These are phyloP conservation scores for Solidago caesia DNA, from an alignment of 129 eudicot species.

Conservation along the genomic window DNA sequence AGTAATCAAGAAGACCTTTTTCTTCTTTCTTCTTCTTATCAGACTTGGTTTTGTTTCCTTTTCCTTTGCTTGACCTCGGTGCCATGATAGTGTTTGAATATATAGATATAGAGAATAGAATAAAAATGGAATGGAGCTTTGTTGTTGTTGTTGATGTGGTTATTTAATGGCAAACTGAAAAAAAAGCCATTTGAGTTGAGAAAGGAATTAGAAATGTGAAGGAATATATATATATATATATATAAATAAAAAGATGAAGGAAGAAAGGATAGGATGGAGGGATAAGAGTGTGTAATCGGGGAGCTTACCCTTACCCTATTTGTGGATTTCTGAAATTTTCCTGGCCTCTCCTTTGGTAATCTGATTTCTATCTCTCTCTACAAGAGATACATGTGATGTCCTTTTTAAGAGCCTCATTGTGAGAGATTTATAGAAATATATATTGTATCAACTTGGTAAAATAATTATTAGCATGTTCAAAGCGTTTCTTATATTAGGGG, in stretches of 20 bases:
- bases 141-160: neutral
- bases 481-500: too few relatives aligned
- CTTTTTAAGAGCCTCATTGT: constrained; percentile 46
- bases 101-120: neutral
- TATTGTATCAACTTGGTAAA: too few relatives aligned
- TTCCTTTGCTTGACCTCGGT: constrained; percentile 87
- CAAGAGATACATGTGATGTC: constrained; percentile 54
- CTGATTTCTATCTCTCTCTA: constrained; percentile 30
- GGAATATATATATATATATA: constrained; percentile 5
- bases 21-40: constrained; percentile 97
- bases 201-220: constrained; percentile 27
- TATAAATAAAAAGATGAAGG: neutral
- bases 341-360: constrained; percentile 69
- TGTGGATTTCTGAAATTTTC: constrained; percentile 53
- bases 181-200: constrained; percentile 26
- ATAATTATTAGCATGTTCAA: too few relatives aligned
- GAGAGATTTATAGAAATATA: constrained; percentile 1
- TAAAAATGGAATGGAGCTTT: neutral
- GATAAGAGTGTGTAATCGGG: constrained; percentile 59
- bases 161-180: constrained; percentile 20
- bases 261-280: constrained; percentile 40
- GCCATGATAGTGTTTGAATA: constrained; percentile 45
- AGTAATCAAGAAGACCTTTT: constrained; percentile 49
- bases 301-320: constrained; percentile 23
- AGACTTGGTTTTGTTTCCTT: constrained; percentile 66